A percentile compares a stretch with the other conserved stretches of the same genome.
These are phyloP conservation scores for Solanum stenotomum DNA, from an alignment of 257 asterid genomes.

Conservation along the genomic window DNA sequence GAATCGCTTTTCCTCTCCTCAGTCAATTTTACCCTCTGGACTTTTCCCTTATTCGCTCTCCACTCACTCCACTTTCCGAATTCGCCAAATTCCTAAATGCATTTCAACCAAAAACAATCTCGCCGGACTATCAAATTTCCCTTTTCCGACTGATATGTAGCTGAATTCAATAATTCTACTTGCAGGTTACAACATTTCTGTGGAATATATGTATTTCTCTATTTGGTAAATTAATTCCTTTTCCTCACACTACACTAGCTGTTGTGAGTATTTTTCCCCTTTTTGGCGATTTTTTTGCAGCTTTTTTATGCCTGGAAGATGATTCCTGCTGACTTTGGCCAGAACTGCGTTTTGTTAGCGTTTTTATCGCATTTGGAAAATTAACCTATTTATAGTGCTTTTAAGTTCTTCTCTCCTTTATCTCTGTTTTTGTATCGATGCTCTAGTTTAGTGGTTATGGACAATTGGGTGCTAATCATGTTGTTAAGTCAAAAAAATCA, in stretches of 20 bases:
- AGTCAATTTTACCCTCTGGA: constrained; percentile 6
- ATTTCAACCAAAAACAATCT: not conserved
- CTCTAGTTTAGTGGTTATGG: not conserved
- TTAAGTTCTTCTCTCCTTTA: not conserved
- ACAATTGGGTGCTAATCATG: not conserved
- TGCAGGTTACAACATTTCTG: not conserved
- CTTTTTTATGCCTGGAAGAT: not conserved
- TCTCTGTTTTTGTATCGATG: not conserved
- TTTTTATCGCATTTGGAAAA: not conserved
- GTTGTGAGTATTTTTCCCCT: not conserved
- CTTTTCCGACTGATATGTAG: not conserved
- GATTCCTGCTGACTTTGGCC: not conserved
- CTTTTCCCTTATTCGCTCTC: constrained; percentile 10
- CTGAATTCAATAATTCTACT: not conserved
- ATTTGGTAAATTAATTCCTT: not conserved
- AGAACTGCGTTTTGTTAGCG: not conserved
- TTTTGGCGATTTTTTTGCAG: not conserved
- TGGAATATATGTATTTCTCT: not conserved
- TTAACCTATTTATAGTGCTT: not conserved
- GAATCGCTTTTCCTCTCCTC: not conserved
- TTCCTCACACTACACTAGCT: not conserved
- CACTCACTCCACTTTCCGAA: not conserved
- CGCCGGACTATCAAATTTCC: not conserved
- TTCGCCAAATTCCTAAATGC: not conserved
- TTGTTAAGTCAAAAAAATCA: not conserved